Evolutionary conservation across 2,329 filamentous ascomycete genomes (phyloP).

Genomic region (Xylariaceae sp.): DNA sequence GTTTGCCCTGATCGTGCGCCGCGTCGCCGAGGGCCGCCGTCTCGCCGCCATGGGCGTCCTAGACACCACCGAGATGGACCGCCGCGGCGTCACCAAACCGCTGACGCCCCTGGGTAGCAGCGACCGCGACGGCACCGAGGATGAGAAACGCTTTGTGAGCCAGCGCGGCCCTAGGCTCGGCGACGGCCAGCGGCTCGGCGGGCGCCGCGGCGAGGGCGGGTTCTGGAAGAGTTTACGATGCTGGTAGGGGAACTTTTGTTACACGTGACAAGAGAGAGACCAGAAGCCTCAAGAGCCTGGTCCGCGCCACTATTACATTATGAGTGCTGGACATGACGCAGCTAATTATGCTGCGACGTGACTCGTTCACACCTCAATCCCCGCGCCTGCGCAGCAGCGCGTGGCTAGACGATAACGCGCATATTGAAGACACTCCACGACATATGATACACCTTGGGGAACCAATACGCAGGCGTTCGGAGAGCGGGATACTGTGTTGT

Average conservation of each 20-base stretch:
- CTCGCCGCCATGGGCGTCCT: conserved; percentile 40
- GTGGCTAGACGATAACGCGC: too few species aligned
- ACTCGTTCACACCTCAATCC: too few species aligned
- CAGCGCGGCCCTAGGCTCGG: conserved; percentile 34
- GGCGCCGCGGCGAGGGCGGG: conserved; percentile 34
- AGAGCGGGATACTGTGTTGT: too few species aligned
- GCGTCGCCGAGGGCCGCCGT: conserved; percentile 51
- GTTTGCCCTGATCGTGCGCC: conserved; percentile 62
- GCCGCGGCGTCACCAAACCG: conserved; percentile 50
- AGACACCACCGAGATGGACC: conserved; percentile 37
- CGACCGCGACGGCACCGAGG: conserved; percentile 19
- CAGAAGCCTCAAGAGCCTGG: too few species aligned
- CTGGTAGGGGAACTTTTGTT: conserved; percentile 32
- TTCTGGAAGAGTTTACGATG: conserved; percentile 52
- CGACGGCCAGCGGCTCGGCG: conserved; percentile 31
- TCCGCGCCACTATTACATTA: too few species aligned
- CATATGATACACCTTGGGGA: too few species aligned
- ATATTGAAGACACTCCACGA: too few species aligned
- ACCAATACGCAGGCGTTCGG: too few species aligned
- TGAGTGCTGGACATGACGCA: too few species aligned
- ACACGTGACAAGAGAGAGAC: neutral
- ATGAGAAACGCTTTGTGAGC: conserved; percentile 32
- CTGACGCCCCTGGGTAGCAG: conserved; percentile 43
- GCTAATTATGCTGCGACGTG: too few species aligned
- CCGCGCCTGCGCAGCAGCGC: too few species aligned